These are phyloP conservation scores for Fragaria vesca DNA, from an alignment of 306 rosid genomes.

Conservation along the genomic window DNA sequence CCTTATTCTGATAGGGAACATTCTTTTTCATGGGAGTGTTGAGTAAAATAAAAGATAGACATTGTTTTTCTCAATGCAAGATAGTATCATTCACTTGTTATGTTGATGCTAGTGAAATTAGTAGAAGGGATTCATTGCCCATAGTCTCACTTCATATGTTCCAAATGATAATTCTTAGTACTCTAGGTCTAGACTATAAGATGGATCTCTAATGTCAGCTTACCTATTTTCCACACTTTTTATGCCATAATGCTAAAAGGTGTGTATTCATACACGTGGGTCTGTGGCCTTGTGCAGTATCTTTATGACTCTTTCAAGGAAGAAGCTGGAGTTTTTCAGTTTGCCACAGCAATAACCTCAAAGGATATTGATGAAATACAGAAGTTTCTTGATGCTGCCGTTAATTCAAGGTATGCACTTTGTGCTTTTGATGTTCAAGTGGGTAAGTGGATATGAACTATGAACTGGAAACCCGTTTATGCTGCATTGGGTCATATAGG, in stretches of 20 bases:
- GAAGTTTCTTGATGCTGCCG: slow-evolving; percentile 72
- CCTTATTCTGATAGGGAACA: background rate
- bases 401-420: slow-evolving; percentile 57
- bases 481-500: background rate
- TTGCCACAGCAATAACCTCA: slow-evolving; percentile 85
- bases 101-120: background rate
- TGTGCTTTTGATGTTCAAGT: slow-evolving; percentile 23
- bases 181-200: background rate
- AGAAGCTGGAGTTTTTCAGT: slow-evolving; percentile 75
- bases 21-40: background rate
- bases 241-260: background rate
- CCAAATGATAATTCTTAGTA: background rate
- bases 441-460: slow-evolving; percentile 14
- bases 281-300: slow-evolving; percentile 45
- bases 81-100: background rate
- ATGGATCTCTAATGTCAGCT: background rate
- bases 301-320: slow-evolving; percentile 79
- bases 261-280: slow-evolving; percentile 13
- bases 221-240: background rate
- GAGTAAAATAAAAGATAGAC: background rate
- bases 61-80: background rate
- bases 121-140: background rate
- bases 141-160: background rate
- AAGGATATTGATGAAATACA: slow-evolving; percentile 92
- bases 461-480: slow-evolving; percentile 13